phyloP scores from a whole-genome alignment of 345 rosid species.

The Hibiscus trionum region DNA sequence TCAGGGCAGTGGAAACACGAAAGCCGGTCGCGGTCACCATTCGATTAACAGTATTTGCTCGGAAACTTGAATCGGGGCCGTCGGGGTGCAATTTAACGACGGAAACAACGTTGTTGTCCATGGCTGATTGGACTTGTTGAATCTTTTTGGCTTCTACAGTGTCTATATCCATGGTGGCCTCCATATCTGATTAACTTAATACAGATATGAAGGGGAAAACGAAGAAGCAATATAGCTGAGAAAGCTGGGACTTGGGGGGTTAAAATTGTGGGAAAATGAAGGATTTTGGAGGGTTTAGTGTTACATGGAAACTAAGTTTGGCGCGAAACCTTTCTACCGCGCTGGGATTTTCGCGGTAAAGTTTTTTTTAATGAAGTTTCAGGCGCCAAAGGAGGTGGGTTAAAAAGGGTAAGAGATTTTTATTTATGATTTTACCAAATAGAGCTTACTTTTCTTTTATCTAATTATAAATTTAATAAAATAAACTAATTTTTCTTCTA shows the following conservation, averaged over 20 bases:
- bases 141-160: background rate
- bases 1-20: slow-evolving; percentile 24
- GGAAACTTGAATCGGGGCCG: background rate
- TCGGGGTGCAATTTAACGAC: slow-evolving; percentile 10
- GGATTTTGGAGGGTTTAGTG: background rate
- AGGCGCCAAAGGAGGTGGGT: background rate
- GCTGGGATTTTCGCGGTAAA: background rate
- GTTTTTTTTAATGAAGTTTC: background rate
- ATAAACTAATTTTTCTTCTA: too few relatives aligned
- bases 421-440: background rate
- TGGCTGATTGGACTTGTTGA: background rate
- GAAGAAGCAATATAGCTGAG: background rate
- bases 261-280: background rate
- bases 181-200: slow-evolving; percentile 5
- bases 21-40: slow-evolving; percentile 27
- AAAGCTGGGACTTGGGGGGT: background rate
- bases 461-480: too few relatives aligned
- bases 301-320: background rate
- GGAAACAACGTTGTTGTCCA: slow-evolving; percentile 1
- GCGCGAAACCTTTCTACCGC: slow-evolving; percentile 8
- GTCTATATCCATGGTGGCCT: slow-evolving; percentile 10
- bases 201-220: background rate
- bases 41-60: slow-evolving; percentile 14
- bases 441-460: too few relatives aligned
- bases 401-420: background rate